Percentiles rank a stretch among this genome's conserved stretches.
Evolutionary conservation across 2,329 filamentous ascomycete genomes (phyloP).

Genomic region (Lomentospora prolificans): DNA sequence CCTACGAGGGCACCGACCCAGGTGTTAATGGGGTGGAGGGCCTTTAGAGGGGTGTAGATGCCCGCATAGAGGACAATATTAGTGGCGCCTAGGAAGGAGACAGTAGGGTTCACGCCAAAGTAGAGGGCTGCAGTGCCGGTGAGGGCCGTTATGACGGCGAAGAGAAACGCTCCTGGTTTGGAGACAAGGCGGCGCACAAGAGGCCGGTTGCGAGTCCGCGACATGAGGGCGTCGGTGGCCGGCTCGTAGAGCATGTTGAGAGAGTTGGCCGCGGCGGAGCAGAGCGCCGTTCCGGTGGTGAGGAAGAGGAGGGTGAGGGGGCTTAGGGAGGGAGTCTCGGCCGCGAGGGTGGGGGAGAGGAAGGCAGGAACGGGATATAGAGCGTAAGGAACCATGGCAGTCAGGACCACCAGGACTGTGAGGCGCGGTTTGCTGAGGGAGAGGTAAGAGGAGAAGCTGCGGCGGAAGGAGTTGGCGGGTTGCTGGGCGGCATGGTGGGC

Average conservation of each 20-base stretch:
- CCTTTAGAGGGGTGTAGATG: conserved; percentile 86
- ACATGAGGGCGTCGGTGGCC: conserved; percentile 84
- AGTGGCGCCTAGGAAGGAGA: conserved; percentile 69
- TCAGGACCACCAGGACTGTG: conserved; percentile 81
- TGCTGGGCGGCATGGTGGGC: conserved; percentile 40
- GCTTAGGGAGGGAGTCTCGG: conserved; percentile 69
- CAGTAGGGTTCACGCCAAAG: conserved; percentile 88
- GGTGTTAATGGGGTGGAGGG: conserved; percentile 77
- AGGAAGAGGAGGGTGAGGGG: conserved; percentile 88
- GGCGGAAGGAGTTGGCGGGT: conserved; percentile 43
- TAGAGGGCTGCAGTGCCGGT: conserved; percentile 66
- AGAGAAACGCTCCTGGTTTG: conserved; percentile 60
- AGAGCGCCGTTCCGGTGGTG: conserved; percentile 78
- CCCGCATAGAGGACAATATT: conserved; percentile 90
- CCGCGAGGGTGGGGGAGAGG: conserved; percentile 54
- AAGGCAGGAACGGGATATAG: conserved; percentile 88
- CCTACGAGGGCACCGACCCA: conserved; percentile 92
- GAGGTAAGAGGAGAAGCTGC: conserved; percentile 69
- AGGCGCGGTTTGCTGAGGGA: conserved; percentile 93
- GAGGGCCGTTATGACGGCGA: conserved; percentile 64
- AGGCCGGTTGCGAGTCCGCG: conserved; percentile 81
- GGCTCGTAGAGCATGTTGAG: conserved; percentile 97
- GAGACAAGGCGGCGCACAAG: conserved; percentile 74
- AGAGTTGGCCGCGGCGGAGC: conserved; percentile 83
- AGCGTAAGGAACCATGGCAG: conserved; percentile 82